phyloP scores from a whole-genome alignment of 495 filamentous ascomycete species.

The Aspergillus avenaceus region DNA sequence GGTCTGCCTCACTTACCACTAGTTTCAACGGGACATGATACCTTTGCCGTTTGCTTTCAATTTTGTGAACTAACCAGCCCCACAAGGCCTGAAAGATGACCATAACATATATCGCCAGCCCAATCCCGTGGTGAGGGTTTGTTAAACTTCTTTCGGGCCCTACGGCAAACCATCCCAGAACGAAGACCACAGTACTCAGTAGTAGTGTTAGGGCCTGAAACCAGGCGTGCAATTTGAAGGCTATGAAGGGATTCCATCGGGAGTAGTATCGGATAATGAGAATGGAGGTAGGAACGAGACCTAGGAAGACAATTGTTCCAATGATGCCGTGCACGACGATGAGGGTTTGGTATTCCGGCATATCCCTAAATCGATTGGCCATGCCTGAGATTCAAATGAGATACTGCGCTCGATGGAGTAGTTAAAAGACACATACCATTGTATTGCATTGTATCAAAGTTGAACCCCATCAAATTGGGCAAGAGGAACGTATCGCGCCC shows the following conservation, averaged over 20 bases:
- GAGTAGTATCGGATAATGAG: slow-evolving; percentile 73
- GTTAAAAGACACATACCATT: slow-evolving; percentile 68
- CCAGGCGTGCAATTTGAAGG: slow-evolving; percentile 79
- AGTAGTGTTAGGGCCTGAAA: slow-evolving; percentile 75
- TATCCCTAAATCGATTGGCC: slow-evolving; percentile 79
- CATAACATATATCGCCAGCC: slow-evolving; percentile 81
- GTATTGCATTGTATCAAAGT: slow-evolving; percentile 92
- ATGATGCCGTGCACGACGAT: slow-evolving; percentile 82
- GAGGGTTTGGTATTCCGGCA: slow-evolving; percentile 71
- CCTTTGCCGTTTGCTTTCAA: slow-evolving; percentile 56
- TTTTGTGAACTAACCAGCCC: slow-evolving; percentile 65
- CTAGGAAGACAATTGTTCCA: slow-evolving; percentile 82
- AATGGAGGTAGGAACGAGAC: slow-evolving; percentile 74
- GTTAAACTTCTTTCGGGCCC: slow-evolving; percentile 72
- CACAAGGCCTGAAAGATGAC: slow-evolving; percentile 76
- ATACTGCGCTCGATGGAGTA: background rate
- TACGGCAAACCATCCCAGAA: slow-evolving; percentile 76
- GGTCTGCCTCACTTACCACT: slow-evolving; percentile 48
- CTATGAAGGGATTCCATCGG: slow-evolving; percentile 55
- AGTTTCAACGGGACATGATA: slow-evolving; percentile 61
- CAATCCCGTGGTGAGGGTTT: slow-evolving; percentile 95
- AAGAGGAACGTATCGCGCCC: slow-evolving; percentile 80
- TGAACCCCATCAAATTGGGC: slow-evolving; percentile 79
- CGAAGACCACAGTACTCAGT: slow-evolving; percentile 67
- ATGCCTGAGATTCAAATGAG: slow-evolving; percentile 57